phyloP scores from a whole-genome alignment of 192 early-diverging fungal species.

The Piromyces finnis region DNA sequence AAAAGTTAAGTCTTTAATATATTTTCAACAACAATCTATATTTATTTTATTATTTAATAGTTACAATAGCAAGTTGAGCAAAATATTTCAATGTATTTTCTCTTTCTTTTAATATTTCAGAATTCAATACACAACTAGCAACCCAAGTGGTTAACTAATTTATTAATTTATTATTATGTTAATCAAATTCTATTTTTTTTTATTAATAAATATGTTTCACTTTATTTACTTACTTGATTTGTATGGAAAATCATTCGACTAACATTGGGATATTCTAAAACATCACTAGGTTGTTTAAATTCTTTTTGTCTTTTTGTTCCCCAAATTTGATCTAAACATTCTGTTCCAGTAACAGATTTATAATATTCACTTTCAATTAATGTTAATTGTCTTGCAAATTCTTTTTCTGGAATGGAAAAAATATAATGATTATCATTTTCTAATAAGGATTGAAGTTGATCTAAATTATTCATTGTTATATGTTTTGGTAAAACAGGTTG shows the following conservation, averaged over 20 bases:
- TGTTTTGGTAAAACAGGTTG: not conserved
- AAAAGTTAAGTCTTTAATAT: not conserved
- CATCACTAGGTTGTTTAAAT: not conserved
- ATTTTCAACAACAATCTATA: no score
- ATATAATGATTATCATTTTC: not conserved
- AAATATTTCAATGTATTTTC: not conserved
- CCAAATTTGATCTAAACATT: slow-evolving; percentile 40
- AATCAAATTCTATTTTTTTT: no score
- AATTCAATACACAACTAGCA: slow-evolving; percentile 3
- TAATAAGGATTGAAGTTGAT: not conserved
- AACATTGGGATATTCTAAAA: slow-evolving; percentile 4
- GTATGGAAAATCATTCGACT: slow-evolving; percentile 30
- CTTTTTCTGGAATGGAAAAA: not conserved
- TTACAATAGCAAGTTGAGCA: not conserved
- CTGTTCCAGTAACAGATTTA: slow-evolving; percentile 15
- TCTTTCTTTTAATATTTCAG: slow-evolving; percentile 13
- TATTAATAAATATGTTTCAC: not conserved
- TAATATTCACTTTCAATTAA: slow-evolving; percentile 24
- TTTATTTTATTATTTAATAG: not conserved
- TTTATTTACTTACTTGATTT: slow-evolving; percentile 14
- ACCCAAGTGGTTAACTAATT: slow-evolving; percentile 1
- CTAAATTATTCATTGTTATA: not conserved
- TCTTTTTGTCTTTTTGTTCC: slow-evolving; percentile 7
- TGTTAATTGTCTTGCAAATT: slow-evolving; percentile 32
- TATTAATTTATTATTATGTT: no score